Evolutionary conservation across 1,284 basidiomycete species (phyloP).

Genomic region (Cerrena zonata): DNA sequence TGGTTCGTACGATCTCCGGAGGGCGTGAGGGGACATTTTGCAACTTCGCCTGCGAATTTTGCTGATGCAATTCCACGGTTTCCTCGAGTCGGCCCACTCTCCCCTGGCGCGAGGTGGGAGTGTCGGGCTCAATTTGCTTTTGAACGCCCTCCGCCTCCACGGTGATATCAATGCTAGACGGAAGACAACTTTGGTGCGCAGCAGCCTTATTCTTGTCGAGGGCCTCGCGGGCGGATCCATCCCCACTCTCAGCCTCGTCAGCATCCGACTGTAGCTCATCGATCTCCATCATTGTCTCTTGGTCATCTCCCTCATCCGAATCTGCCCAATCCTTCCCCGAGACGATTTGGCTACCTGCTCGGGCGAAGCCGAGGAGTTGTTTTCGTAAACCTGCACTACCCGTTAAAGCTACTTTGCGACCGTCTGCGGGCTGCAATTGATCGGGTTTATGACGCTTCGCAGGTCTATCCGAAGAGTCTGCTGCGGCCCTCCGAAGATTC

Average conservation of each 20-base stretch:
- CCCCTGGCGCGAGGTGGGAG: too few relatives aligned
- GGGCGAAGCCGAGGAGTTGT: conserved; percentile 8
- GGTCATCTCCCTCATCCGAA: conserved; percentile 35
- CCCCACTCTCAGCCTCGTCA: not conserved
- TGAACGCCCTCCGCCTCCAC: too few relatives aligned
- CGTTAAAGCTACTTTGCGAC: not conserved
- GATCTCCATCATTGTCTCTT: conserved; percentile 13
- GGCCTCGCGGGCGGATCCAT: not conserved
- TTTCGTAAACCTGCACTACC: not conserved
- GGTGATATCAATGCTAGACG: too few relatives aligned
- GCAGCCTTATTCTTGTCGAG: not conserved
- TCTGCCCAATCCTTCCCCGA: conserved; percentile 17
- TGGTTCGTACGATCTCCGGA: conserved; percentile 43
- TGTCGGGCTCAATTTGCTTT: too few relatives aligned
- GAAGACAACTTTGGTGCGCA: too few relatives aligned
- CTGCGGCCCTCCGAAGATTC: conserved; percentile 28
- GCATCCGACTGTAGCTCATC: conserved; percentile 17
- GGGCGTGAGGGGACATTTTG: conserved; percentile 14
- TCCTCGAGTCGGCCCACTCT: too few relatives aligned
- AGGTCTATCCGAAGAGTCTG: conserved; percentile 15
- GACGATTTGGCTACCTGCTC: not conserved
- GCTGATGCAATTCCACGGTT: not conserved
- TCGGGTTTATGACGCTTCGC: conserved; percentile 17
- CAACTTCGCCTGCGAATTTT: not conserved
- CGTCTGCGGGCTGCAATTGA: not conserved